These are phyloP conservation scores for Fraxinus platypoda DNA, from an alignment of 305 asterid genomes.

Conservation along the genomic window DNA sequence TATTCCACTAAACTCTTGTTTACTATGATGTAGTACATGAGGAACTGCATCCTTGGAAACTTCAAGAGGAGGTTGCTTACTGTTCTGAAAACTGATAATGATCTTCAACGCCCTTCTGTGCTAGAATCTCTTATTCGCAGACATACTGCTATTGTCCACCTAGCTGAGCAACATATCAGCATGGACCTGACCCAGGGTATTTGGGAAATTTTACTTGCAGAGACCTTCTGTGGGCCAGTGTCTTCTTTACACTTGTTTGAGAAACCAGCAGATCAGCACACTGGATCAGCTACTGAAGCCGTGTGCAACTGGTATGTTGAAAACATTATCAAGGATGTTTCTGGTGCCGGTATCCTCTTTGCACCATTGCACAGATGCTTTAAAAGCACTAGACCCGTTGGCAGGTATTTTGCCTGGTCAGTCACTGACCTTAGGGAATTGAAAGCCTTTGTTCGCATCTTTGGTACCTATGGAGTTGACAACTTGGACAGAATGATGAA, in stretches of 20 bases:
- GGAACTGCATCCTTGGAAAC: constrained; percentile 95
- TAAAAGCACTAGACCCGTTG: constrained; percentile 90
- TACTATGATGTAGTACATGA: constrained; percentile 77
- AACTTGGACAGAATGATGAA: constrained; percentile 81
- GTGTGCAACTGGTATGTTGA: constrained; percentile 95
- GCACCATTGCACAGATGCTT: constrained; percentile 90
- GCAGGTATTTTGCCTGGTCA: constrained; percentile 90
- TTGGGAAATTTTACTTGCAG: constrained; percentile 86
- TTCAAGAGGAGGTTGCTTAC: constrained; percentile 88
- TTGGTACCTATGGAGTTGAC: constrained; percentile 97
- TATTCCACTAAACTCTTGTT: constrained; percentile 9
- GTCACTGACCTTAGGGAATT: constrained; percentile 77
- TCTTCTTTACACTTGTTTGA: constrained; percentile 93
- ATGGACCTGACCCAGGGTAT: constrained; percentile 98
- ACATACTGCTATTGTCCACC: constrained; percentile 82
- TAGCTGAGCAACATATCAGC: constrained; percentile 96
- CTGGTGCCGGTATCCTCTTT: constrained; percentile 85
- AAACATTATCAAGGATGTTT: constrained; percentile 84
- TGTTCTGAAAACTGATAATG: constrained; percentile 85
- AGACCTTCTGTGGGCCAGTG: constrained; percentile 92
- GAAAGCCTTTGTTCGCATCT: constrained; percentile 75
- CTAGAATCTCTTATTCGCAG: constrained; percentile 80
- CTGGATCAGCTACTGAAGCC: constrained; percentile 84
- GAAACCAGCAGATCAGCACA: constrained; percentile 72
- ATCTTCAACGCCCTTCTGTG: constrained; percentile 93